phyloP scores from a whole-genome alignment of 2,329 filamentous ascomycete genomes.

The Cryphonectria parasitica region DNA sequence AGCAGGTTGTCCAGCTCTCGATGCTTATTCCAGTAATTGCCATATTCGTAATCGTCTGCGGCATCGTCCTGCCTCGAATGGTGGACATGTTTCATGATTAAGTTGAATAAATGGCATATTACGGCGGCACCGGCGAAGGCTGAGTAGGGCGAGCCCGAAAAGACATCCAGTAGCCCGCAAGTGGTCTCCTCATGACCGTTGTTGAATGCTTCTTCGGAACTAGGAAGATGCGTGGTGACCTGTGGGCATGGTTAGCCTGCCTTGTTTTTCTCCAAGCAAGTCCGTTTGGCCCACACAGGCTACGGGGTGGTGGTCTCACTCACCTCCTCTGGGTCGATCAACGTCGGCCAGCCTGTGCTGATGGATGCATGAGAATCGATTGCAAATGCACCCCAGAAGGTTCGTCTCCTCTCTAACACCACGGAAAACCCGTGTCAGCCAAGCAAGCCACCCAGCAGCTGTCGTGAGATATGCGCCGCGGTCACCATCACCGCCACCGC shows the following conservation, averaged over 20 bases:
- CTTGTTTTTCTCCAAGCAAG: not conserved
- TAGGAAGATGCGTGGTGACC: conserved; percentile 80
- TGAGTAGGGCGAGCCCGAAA: conserved; percentile 67
- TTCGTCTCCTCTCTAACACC: conserved; percentile 69
- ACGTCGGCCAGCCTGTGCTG: conserved; percentile 87
- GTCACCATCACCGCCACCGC: conserved; percentile 46
- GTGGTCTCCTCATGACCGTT: conserved; percentile 66
- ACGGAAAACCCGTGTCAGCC: not conserved
- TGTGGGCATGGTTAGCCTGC: conserved; percentile 33
- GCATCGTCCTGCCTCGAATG: conserved; percentile 69
- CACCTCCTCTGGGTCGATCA: conserved; percentile 74
- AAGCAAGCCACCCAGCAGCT: not conserved
- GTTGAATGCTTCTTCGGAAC: conserved; percentile 76
- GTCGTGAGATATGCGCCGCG: not conserved
- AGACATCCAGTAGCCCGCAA: conserved; percentile 65
- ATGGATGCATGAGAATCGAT: conserved; percentile 85
- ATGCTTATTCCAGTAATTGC: conserved; percentile 85
- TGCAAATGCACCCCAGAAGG: conserved; percentile 85
- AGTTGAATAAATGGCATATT: conserved; percentile 78
- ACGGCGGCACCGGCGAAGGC: conserved; percentile 74
- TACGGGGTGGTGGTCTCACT: conserved; percentile 39
- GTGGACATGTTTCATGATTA: conserved; percentile 81
- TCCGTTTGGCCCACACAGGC: not conserved
- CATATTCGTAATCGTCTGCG: conserved; percentile 73
- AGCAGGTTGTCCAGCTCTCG: conserved; percentile 80